Evolutionary conservation across 202 grass and related monocot genomes (phyloP).

Genomic region (Carex sylvatica): DNA sequence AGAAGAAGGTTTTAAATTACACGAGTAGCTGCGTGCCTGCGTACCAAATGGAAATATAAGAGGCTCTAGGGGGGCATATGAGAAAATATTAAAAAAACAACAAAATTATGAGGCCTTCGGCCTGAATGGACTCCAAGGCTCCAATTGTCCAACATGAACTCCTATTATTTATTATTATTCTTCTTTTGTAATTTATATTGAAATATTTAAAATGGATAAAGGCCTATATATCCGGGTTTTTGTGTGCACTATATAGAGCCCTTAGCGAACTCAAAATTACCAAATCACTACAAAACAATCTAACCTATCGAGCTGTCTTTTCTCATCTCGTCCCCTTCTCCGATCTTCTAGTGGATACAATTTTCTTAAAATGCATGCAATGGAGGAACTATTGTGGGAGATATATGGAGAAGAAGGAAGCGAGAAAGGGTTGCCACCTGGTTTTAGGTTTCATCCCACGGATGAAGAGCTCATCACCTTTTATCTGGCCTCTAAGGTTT

Average conservation of each 20-base stretch:
- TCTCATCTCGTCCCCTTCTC: neutral
- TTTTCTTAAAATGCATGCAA: slow-evolving; percentile 34
- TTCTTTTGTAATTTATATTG: neutral
- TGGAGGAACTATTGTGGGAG: slow-evolving; percentile 75
- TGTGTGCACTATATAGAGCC: slow-evolving; percentile 48
- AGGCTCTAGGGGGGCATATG: neutral
- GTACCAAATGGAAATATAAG: neutral
- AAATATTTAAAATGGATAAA: neutral
- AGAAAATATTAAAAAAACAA: neutral
- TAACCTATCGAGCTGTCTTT: neutral
- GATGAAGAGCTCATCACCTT: slow-evolving; percentile 94
- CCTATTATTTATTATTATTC: neutral
- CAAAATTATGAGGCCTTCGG: neutral
- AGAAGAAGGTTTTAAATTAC: neutral
- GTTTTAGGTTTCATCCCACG: slow-evolving; percentile 92
- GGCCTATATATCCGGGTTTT: slow-evolving; percentile 30
- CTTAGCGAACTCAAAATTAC: neutral
- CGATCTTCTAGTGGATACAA: neutral
- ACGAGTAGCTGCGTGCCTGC: neutral
- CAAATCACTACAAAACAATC: slow-evolving; percentile 23
- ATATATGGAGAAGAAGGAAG: slow-evolving; percentile 55
- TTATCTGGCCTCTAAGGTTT: slow-evolving; percentile 85
- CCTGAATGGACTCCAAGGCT: neutral
- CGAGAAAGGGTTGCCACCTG: slow-evolving; percentile 77
- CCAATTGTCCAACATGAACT: neutral